Evolutionary conservation across 2,329 filamentous ascomycete genomes (phyloP).

Genomic region (Colletotrichum tropicale): DNA sequence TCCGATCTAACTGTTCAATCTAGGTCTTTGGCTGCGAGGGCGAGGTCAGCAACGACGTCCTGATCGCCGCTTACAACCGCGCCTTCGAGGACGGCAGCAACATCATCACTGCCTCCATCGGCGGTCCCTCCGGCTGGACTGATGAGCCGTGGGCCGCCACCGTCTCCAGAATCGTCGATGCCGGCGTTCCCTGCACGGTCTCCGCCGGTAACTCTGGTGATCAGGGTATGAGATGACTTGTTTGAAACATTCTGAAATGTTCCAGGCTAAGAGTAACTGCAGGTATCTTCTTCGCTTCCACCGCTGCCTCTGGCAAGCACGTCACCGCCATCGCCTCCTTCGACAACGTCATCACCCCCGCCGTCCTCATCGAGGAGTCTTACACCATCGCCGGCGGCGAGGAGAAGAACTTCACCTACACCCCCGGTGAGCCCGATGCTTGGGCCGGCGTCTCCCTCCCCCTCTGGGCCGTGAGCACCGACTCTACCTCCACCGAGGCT

Average conservation of each 20-base stretch:
- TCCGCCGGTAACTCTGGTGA: slow-evolving; percentile 57
- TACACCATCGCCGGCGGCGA: slow-evolving; percentile 43
- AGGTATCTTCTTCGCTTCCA: slow-evolving; percentile 51
- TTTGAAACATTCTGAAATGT: neutral
- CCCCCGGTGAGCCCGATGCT: slow-evolving; percentile 40
- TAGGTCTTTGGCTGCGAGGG: slow-evolving; percentile 60
- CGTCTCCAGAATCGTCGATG: slow-evolving; percentile 56
- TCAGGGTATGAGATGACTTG: slow-evolving; percentile 29
- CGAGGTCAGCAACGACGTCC: slow-evolving; percentile 55
- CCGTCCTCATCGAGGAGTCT: slow-evolving; percentile 44
- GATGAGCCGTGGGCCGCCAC: slow-evolving; percentile 55
- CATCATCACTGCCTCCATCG: slow-evolving; percentile 61
- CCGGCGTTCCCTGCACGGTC: slow-evolving; percentile 57
- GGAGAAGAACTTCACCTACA: slow-evolving; percentile 45
- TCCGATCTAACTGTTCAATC: neutral
- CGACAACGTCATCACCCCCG: slow-evolving; percentile 49
- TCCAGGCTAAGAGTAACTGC: neutral
- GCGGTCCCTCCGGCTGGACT: slow-evolving; percentile 55
- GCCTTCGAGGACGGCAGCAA: slow-evolving; percentile 65
- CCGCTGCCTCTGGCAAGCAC: slow-evolving; percentile 50
- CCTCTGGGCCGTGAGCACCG: slow-evolving; percentile 53
- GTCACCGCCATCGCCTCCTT: slow-evolving; percentile 55
- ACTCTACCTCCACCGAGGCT: slow-evolving; percentile 47
- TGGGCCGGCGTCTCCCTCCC: slow-evolving; percentile 53
- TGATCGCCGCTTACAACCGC: slow-evolving; percentile 63